phyloP scores from a whole-genome alignment of 192 early-diverging fungal genomes.

The Coemansia sp. region DNA sequence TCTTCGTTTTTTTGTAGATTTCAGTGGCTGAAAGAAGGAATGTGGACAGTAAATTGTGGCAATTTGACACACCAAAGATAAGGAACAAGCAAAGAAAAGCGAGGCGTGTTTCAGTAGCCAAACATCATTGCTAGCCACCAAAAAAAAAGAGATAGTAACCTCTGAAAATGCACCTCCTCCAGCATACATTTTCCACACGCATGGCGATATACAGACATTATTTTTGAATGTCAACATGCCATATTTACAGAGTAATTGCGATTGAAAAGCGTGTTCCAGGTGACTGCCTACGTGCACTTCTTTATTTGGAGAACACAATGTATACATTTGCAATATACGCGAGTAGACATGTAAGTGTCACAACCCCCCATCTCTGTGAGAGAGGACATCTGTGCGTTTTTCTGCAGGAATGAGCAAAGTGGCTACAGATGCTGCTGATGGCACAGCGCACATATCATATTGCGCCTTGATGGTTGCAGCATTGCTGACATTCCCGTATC shows the following conservation, averaged over 20 bases:
- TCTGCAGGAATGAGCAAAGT: background rate
- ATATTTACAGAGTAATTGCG: background rate
- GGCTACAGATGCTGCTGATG: background rate
- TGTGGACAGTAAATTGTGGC: background rate
- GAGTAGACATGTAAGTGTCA: background rate
- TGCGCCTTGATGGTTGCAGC: background rate
- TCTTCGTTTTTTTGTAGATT: background rate
- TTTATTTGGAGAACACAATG: background rate
- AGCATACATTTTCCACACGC: background rate
- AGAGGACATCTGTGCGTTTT: background rate
- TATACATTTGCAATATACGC: background rate
- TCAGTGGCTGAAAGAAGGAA: background rate
- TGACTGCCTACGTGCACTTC: background rate
- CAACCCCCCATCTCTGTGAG: background rate
- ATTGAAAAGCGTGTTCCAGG: background rate
- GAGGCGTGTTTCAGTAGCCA: background rate
- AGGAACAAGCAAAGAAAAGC: background rate
- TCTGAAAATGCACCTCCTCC: background rate
- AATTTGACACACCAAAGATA: background rate
- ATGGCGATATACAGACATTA: background rate
- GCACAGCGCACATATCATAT: background rate
- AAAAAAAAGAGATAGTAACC: background rate
- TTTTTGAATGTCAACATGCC: background rate
- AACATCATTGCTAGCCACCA: background rate
- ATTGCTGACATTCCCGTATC: background rate